Evolutionary conservation across 306 rosid genomes (phyloP).

Genomic region (Cucurbita pepo): DNA sequence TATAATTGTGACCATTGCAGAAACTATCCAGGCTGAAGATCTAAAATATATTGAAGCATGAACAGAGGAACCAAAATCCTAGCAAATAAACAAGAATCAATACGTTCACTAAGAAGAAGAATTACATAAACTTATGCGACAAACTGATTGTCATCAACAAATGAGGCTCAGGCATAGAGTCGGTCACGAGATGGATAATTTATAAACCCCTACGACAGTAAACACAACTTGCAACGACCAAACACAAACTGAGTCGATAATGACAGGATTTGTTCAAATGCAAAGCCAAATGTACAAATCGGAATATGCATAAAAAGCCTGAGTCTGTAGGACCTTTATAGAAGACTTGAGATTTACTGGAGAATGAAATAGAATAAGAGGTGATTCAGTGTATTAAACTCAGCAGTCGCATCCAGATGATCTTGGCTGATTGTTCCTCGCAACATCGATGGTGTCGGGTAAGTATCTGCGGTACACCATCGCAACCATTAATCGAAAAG

Average conservation of each 20-base stretch:
- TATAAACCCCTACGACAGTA: not conserved
- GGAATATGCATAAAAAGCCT: not conserved
- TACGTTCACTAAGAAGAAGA: not conserved
- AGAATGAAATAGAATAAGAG: conserved; percentile 13
- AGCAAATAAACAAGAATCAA: not conserved
- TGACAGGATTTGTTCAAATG: not conserved
- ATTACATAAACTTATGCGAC: not conserved
- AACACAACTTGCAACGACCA: conserved; percentile 13
- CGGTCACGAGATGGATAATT: not conserved
- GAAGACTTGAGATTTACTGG: conserved; percentile 23
- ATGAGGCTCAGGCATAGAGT: not conserved
- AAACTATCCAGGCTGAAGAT: not conserved
- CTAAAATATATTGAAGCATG: not conserved
- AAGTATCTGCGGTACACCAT: conserved; percentile 55
- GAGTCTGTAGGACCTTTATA: not conserved
- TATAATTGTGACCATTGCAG: not conserved
- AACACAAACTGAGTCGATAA: not conserved
- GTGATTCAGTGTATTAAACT: conserved; percentile 14
- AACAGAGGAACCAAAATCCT: not conserved
- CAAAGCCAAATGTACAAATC: conserved; percentile 4
- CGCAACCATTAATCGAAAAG: not conserved
- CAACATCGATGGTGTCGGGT: conserved; percentile 96
- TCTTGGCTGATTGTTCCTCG: conserved; percentile 62
- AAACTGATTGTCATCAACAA: conserved; percentile 1
- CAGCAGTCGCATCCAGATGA: conserved; percentile 88